Evolutionary conservation across 371 early-diverging fungal species (phyloP), one percentile per base, ranked within the genome.

Genomic region (Apophysomyces elegans): DNA sequence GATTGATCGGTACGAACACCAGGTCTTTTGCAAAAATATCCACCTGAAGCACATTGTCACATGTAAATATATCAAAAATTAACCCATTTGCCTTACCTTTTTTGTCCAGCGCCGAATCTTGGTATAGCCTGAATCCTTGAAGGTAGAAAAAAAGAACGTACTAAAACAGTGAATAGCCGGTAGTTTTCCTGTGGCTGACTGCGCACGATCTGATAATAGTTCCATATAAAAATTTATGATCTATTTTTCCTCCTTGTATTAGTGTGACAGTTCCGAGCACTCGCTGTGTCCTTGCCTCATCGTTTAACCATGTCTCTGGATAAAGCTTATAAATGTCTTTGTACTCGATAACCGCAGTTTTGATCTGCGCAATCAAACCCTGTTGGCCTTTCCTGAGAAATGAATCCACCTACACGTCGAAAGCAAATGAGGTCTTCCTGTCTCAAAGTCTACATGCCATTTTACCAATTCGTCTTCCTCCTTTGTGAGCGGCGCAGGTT

Each of bases 171-270:
- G 93, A 13, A 95, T 80, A 41, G 72, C 77, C 4, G 88, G 95
- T 66, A 74, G 71, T 13, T 59, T 56, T 26, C 47, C 71, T 3
- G 72, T 61, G 5, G 70, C 58, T 21, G 36, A 36, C 35, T 79
- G 74, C 12, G 90, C 75, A 9, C 97, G 87, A 1, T 86, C 79
- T 68, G 90, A 83, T 18, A 95, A 78, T 35, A 97, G 71, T 47
- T 88, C 82, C 71, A 91, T 89, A 72, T 95, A 96, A 73, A 93
- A 95, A 75, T 97, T 96, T 75, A 97, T 93, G 13, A 95, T 84
- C 81, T 86, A 58, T 6, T n/a, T 13, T 13, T 16, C 14, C 26
- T 18, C 37, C 21, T 4, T 32, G 56, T 57, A 36, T 58, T 47
- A 56, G 16, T 46, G n/a, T 58, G 36, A 8, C 18, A 37, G 38